Conservation (phyloP, 495 filamentous ascomycete genomes). For the Neurospora sp. region DNA sequence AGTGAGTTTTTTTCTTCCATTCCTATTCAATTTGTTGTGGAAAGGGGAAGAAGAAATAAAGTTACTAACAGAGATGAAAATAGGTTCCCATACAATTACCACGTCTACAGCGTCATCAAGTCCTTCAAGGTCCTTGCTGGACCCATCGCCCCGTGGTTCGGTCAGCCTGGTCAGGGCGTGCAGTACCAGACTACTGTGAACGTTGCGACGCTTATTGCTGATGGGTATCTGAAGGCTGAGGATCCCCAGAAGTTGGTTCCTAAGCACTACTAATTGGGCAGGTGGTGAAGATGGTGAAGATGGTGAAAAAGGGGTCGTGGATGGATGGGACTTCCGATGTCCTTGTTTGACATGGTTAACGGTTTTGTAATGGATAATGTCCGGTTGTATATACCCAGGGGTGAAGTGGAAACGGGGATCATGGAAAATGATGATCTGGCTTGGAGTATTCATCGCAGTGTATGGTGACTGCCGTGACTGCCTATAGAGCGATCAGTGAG, state of each 20-base stretch:
- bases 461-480: background rate
- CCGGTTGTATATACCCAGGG: background rate
- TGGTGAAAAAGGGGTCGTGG: background rate
- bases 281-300: background rate
- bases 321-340: background rate
- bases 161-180: constrained; percentile 46
- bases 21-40: background rate
- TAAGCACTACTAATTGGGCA: background rate
- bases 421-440: background rate
- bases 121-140: constrained; percentile 35
- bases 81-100: constrained; percentile 44
- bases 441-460: background rate
- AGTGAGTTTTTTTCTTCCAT: constrained; percentile 7
- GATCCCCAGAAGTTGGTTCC: constrained; percentile 8
- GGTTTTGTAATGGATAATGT: background rate
- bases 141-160: constrained; percentile 47
- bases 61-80: background rate
- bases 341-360: background rate
- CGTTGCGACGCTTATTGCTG: constrained; percentile 8
- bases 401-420: background rate
- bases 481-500: background rate
- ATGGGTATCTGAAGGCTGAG: constrained; percentile 9
- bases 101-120: constrained; percentile 40
- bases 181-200: constrained; percentile 28
- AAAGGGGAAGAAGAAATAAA: background rate